Percentiles rank a stretch among this genome's conserved stretches.
Evolutionary conservation across 306 rosid species (phyloP).

Genomic region (Abrus pulchellus): DNA sequence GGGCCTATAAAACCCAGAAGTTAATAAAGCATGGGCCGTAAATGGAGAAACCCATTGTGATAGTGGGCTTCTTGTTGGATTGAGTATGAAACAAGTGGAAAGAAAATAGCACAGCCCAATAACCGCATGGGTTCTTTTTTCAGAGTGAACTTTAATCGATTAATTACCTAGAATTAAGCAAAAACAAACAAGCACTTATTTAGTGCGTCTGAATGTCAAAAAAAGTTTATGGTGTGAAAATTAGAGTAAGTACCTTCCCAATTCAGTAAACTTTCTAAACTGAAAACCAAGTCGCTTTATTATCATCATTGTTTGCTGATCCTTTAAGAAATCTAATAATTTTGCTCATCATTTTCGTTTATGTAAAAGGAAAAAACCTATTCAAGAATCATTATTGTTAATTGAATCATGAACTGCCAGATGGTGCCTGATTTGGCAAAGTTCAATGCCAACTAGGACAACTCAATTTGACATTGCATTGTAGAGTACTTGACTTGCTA

Average conservation of each 20-base stretch:
- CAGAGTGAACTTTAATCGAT: too few species aligned
- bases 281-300: not conserved
- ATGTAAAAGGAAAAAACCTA: not conserved
- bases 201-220: not conserved
- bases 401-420: not conserved
- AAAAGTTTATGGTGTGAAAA: not conserved
- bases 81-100: not conserved
- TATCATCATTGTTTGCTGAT: not conserved
- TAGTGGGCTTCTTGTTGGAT: not conserved
- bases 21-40: not conserved
- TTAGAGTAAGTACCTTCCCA: not conserved
- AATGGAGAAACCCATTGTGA: not conserved
- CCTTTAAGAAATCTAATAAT: not conserved
- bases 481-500: not conserved
- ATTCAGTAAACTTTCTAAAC: not conserved
- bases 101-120: not conserved
- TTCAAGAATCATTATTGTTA: conserved; percentile 2
- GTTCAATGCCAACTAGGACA: not conserved
- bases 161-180: not conserved
- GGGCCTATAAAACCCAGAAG: not conserved
- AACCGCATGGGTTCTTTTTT: not conserved
- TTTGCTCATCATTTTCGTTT: conserved; percentile 11
- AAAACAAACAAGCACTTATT: not conserved
- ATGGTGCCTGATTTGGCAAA: conserved; percentile 14
- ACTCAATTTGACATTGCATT: not conserved